Percentiles rank a stretch among this genome's conserved stretches.
phyloP scores from a whole-genome alignment of 495 filamentous ascomycete species.

The Pyronema omphalodes region DNA sequence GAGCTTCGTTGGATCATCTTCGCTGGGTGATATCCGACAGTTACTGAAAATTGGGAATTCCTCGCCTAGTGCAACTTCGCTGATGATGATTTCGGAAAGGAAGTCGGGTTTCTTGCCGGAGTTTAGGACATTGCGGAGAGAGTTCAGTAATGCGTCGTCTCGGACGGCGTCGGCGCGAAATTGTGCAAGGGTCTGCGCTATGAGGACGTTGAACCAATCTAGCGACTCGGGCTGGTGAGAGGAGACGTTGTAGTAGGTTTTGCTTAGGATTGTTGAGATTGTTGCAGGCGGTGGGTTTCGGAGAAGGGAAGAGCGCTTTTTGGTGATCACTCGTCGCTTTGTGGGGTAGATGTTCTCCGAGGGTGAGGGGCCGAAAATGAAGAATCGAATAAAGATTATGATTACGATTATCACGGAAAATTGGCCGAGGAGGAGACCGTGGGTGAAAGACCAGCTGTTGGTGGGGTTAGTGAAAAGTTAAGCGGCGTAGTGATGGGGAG shows the following conservation, averaged over 20 bases:
- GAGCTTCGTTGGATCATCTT: conserved; percentile 56
- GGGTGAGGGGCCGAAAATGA: conserved; percentile 77
- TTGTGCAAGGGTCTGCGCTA: conserved; percentile 92
- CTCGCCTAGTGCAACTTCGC: conserved; percentile 80
- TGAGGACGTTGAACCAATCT: conserved; percentile 97
- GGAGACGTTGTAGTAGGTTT: conserved; percentile 95
- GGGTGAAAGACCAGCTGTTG: conserved; percentile 65
- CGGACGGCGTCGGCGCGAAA: conserved; percentile 76
- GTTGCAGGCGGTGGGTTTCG: conserved; percentile 48
- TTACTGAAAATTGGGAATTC: conserved; percentile 99
- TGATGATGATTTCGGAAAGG: conserved; percentile 79
- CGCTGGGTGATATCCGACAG: conserved; percentile 74
- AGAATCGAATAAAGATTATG: conserved; percentile 95
- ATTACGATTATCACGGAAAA: conserved; percentile 77
- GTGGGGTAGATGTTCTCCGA: conserved; percentile 41
- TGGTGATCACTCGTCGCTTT: conserved; percentile 33
- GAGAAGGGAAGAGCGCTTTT: conserved; percentile 58
- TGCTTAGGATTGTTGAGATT: conserved; percentile 76
- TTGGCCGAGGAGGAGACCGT: conserved; percentile 86
- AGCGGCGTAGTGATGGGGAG: not conserved
- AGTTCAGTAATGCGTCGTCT: conserved; percentile 85
- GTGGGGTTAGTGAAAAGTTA: conserved; percentile 12
- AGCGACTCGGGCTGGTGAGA: conserved; percentile 95
- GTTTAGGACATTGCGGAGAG: conserved; percentile 75
- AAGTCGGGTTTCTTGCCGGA: conserved; percentile 72